Percentiles rank a stretch among this genome's conserved stretches.
phyloP scores from a whole-genome alignment of 2,329 filamentous ascomycete genomes.

The Pseudofabraea citricarpa region DNA sequence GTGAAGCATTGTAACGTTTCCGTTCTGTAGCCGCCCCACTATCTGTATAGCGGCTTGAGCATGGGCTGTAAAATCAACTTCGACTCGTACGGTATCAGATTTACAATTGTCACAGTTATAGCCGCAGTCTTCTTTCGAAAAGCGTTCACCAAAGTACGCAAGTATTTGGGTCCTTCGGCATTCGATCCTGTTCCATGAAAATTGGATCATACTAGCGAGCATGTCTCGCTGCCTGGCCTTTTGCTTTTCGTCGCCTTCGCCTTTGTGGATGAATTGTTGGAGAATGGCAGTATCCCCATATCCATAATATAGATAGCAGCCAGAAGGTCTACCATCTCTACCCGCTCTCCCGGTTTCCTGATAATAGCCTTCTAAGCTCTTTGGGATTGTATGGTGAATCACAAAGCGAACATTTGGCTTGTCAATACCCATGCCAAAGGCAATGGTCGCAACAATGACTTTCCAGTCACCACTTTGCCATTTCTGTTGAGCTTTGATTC shows the following conservation, averaged over 20 bases:
- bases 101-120: conserved; percentile 86
- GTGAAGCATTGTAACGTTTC: conserved; percentile 68
- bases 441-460: conserved; percentile 95
- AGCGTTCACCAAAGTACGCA: conserved; percentile 89
- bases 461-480: conserved; percentile 81
- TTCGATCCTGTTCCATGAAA: conserved; percentile 83
- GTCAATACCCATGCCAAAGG: conserved; percentile 99
- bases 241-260: conserved; percentile 70
- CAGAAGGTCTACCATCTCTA: conserved; percentile 79
- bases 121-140: conserved; percentile 66
- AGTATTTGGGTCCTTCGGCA: conserved; percentile 86
- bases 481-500: conserved; percentile 64
- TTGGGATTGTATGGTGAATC: conserved; percentile 87
- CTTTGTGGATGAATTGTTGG: conserved; percentile 77
- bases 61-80: conserved; percentile 69
- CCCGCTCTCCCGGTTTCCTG: conserved; percentile 96
- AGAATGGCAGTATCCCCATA: conserved; percentile 72
- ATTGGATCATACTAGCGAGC: conserved; percentile 79
- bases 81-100: conserved; percentile 62
- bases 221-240: conserved; percentile 81
- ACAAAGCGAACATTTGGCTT: conserved; percentile 96
- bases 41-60: conserved; percentile 68
- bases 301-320: conserved; percentile 86
- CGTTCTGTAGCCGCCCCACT: conserved; percentile 50
- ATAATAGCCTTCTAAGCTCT: conserved; percentile 96